Percentiles rank a stretch among this genome's conserved stretches.
Evolutionary conservation across 2,329 filamentous ascomycete species (phyloP).

Genomic region (Pseudogymnoascus sp.): DNA sequence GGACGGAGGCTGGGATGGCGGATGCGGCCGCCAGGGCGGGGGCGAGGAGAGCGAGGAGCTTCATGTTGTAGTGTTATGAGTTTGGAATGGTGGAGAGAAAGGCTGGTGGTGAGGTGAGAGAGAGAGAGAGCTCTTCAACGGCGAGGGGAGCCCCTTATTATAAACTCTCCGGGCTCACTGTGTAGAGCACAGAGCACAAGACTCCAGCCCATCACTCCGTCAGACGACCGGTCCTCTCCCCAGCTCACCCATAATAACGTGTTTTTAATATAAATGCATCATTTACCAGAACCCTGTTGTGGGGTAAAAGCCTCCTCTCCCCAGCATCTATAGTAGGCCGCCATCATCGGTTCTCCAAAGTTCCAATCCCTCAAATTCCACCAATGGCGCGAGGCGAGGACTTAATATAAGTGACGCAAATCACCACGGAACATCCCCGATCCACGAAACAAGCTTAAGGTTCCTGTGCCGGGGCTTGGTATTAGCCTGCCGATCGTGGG

Average conservation of each 20-base stretch:
- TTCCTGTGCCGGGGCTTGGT: neutral
- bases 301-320: neutral
- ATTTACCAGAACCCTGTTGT: neutral
- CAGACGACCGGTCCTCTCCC: neutral
- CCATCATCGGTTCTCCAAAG: neutral
- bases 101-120: neutral
- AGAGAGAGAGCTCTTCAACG: neutral
- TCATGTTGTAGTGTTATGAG: neutral
- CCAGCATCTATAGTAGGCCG: neutral
- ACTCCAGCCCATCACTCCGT: neutral
- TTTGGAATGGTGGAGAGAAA: neutral
- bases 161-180: neutral
- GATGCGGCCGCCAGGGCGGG: neutral
- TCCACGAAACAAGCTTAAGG: conserved; percentile 1
- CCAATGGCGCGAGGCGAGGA: neutral
- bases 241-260: neutral
- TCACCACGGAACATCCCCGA: neutral
- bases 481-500: neutral
- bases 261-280: neutral
- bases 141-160: neutral
- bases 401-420: conserved; percentile 1
- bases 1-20: conserved; percentile 3
- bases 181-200: neutral
- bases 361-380: neutral
- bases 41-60: neutral